phyloP scores from a whole-genome alignment of 2,329 filamentous ascomycete genomes.

The Hypoxylon sp. region DNA sequence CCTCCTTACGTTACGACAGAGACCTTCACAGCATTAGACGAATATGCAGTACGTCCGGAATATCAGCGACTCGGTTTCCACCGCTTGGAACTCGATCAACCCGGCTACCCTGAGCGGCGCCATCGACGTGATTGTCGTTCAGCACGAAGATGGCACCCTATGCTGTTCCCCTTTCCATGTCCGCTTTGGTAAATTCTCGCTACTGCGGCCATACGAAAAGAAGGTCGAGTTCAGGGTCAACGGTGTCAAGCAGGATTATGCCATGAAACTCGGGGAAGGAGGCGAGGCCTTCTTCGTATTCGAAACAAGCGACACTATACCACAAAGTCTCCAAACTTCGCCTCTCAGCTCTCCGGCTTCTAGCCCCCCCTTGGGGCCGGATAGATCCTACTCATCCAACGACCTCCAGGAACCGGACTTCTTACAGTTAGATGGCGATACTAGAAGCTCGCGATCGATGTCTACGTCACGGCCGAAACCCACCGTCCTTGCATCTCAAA shows the following conservation, averaged over 20 bases:
- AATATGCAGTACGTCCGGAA: slow-evolving; percentile 98
- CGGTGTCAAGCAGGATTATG: slow-evolving; percentile 89
- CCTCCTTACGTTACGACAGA: slow-evolving; percentile 1
- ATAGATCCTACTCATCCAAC: slow-evolving; percentile 56
- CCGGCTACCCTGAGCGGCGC: slow-evolving; percentile 96
- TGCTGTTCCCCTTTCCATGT: slow-evolving; percentile 98
- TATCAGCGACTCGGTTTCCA: slow-evolving; percentile 94
- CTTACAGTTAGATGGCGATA: slow-evolving; percentile 73
- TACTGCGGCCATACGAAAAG: slow-evolving; percentile 95
- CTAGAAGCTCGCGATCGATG: slow-evolving; percentile 56
- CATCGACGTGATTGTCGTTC: slow-evolving; percentile 98
- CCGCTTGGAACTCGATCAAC: slow-evolving; percentile 99
- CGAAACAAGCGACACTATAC: slow-evolving; percentile 91
- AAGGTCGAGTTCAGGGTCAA: slow-evolving; percentile 99
- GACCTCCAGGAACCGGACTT: slow-evolving; percentile 77
- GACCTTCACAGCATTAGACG: neutral
- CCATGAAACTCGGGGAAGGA: slow-evolving; percentile 98
- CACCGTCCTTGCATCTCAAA: slow-evolving; percentile 57
- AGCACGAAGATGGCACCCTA: slow-evolving; percentile 91
- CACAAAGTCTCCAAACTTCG: slow-evolving; percentile 94
- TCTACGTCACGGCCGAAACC: slow-evolving; percentile 62
- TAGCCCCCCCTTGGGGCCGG: slow-evolving; percentile 78
- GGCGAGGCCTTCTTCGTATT: slow-evolving; percentile 99
- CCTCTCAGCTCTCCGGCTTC: slow-evolving; percentile 91
- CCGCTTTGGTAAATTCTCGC: slow-evolving; percentile 97